Base-by-base conservation (phyloP, 176 grass and related monocot species). In the Saccharum officinarum region DNA sequence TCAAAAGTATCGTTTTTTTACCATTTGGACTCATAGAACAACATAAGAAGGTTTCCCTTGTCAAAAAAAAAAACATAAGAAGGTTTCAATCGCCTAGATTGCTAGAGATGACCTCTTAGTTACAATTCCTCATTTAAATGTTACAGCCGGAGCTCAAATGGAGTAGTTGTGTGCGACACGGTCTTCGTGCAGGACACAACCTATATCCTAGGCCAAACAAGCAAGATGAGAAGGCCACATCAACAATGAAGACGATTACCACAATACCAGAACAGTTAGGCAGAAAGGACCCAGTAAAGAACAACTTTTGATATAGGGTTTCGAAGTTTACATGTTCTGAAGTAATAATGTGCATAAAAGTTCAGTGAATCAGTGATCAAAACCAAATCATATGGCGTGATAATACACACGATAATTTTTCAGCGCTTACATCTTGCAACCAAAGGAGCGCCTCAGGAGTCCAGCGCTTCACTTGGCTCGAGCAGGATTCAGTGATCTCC, bases 401-500 rank as follows among this genome's bases (percentile, higher is more conserved):
- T 7, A 52, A 52, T 18, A 52, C 47, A 17, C 47, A 50, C 47
- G 47, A 6, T 49, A 49, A 6, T 52, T 17, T 52, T 17, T 52
- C 23, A 10, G 4, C 41, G 46, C 26, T 46, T 30, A 90, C 92
- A 85, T 93, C 85, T 59, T 93, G 92, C 44, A 93, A 26, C 1
- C 57, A 72, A 46, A 90, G 11, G 59, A 93, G 37, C 22, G 88
- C 92, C 69, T 82, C 88, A 28, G 82, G 31, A 8, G 72, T 86
- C 92, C 92, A 93, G 6, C 78, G 77, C 14, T 40, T 45, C 41
- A 97, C 85, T 25, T 82, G 25, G 31, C 18, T 90, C 0, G 75
- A 47, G 22, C 67, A 50, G 31, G 47, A 73, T 82, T n/a, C 22
- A 68, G 80, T 92, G 30, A 92, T 14, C 90, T 94, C 92, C 86